phyloP scores from a whole-genome alignment of 1,139 yeast genomes.

The Zhuliangozyma blackwelliae region DNA sequence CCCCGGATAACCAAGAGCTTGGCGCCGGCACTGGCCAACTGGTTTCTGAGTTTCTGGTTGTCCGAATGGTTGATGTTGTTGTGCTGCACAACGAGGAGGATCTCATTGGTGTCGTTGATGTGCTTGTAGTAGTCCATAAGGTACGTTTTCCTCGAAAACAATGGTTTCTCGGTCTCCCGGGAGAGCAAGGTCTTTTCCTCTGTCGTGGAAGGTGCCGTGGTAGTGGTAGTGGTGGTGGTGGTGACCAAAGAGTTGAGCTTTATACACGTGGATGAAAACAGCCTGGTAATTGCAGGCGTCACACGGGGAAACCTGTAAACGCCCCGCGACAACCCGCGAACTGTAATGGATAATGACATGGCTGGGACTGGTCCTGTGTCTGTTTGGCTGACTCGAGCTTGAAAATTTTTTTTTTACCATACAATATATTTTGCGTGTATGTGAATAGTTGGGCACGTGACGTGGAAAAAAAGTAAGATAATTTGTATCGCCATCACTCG shows the following conservation, averaged over 20 bases:
- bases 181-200: slow-evolving; percentile 7
- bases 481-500: no score
- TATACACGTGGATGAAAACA: no score
- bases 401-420: no score
- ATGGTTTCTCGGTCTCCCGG: slow-evolving; percentile 49
- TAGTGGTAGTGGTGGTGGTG: slow-evolving; percentile 4
- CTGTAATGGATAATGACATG: neutral
- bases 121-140: slow-evolving; percentile 74
- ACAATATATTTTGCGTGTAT: no score
- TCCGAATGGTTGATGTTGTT: slow-evolving; percentile 73
- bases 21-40: slow-evolving; percentile 62
- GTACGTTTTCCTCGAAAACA: slow-evolving; percentile 73
- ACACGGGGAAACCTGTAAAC: neutral
- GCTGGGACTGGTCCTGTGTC: no score
- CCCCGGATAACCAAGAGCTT: slow-evolving; percentile 64
- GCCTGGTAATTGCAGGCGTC: no score
- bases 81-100: slow-evolving; percentile 76
- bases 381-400: no score
- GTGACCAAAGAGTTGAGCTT: neutral
- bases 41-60: slow-evolving; percentile 57
- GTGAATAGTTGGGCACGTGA: no score
- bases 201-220: slow-evolving; percentile 1
- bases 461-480: no score
- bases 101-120: slow-evolving; percentile 61
- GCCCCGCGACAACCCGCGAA: neutral